Conservation (phyloP, 2,329 filamentous ascomycete genomes). For the Phyllosticta capitalensis region DNA sequence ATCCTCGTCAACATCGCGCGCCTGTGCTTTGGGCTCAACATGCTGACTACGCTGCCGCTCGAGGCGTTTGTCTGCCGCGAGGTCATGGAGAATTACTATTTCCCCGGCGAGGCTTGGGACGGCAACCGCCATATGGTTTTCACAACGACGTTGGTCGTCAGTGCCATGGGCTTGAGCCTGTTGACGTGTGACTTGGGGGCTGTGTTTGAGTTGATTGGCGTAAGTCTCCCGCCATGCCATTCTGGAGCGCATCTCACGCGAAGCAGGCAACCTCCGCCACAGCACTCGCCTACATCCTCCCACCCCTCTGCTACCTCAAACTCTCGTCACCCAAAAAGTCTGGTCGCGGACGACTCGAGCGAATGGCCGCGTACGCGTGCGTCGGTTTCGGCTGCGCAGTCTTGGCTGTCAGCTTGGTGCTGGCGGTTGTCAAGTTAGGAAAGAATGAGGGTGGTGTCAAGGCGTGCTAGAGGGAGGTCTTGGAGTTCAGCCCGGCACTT, state of each 20-base stretch:
- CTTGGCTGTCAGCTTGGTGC: conserved; percentile 70
- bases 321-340: conserved; percentile 57
- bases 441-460: not conserved
- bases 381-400: conserved; percentile 72
- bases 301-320: conserved; percentile 91
- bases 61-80: conserved; percentile 97
- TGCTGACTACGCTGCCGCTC: conserved; percentile 92
- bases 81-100: conserved; percentile 85
- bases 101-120: conserved; percentile 64
- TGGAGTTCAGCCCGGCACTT: no score
- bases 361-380: conserved; percentile 58
- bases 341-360: conserved; percentile 1
- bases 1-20: conserved; percentile 89
- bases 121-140: conserved; percentile 78
- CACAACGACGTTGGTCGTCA: conserved; percentile 69
- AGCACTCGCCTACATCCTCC: conserved; percentile 88
- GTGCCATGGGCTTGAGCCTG: conserved; percentile 67
- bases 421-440: conserved; percentile 59
- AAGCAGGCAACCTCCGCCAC: conserved; percentile 68
- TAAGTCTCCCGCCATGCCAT: not conserved
- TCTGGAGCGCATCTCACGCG: not conserved
- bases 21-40: conserved; percentile 94
- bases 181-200: conserved; percentile 87
- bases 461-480: not conserved
- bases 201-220: conserved; percentile 92